Base-by-base conservation (phyloP, 2,329 filamentous ascomycete genomes). In the Fusarium ramigenum region DNA sequence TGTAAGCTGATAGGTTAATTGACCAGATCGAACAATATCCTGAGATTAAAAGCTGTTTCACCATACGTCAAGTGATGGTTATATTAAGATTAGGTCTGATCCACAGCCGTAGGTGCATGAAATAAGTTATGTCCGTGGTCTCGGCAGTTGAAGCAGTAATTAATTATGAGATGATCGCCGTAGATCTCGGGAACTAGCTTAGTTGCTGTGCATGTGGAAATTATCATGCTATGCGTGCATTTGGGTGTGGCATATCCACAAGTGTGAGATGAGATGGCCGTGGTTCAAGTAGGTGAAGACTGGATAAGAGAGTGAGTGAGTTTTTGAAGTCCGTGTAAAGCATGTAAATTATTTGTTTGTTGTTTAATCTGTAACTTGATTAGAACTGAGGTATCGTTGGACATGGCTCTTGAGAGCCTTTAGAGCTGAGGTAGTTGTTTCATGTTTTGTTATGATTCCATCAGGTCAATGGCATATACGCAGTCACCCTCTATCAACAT, bases 1-100 rank as follows among this genome's bases (percentile, higher is more conserved):
- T 72, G 60, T 74, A 72, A 72, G 59, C 60, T 72, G 68, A 66
- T 69, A 66, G 63, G 68, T 69, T 72, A 63, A 69, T 74, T 74
- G 49, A 72, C 46, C 71, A 66, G 44, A 57, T 73, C 46, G 60
- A 70, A 66, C 54, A 60, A 59, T 25, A 59, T 43, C 16, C 32
- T 40, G 12, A 56, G 36, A 60, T 66, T 37, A 39, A 50, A 37
- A 30, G 6, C 25, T 44, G 28, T 21, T 66, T 49, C 30, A 60
- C 19, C 5, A 40, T 15, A 7, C 2, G 8, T 36, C 40, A 56
- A 66, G 44, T 71, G 57, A 67, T 39, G 15, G 44, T n/a, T 11
- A 25, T 57, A 21, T 36, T 60, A 56, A 60, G 40, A 70, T 57
- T 66, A 53, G 34, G 21, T 19, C 34, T 19, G 25, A 25, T 30